Evolutionary conservation across 495 filamentous ascomycete species (phyloP).

Genomic region (Xylaria grammica): DNA sequence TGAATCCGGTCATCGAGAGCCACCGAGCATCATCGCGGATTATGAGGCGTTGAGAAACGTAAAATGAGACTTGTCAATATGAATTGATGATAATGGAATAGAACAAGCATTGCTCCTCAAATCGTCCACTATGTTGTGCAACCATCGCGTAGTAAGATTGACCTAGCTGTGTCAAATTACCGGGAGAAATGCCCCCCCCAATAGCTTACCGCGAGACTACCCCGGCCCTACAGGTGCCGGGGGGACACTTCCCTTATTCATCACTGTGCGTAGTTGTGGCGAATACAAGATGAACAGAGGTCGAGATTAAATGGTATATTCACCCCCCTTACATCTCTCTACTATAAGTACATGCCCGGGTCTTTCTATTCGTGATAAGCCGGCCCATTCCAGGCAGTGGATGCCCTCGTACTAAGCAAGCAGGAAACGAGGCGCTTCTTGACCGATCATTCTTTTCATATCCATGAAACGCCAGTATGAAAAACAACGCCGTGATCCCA

Average conservation of each 20-base stretch:
- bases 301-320: constrained; percentile 17
- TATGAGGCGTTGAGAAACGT: constrained; percentile 20
- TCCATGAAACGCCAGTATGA: constrained; percentile 32
- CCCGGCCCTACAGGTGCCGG: background rate
- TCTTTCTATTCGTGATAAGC: constrained; percentile 19
- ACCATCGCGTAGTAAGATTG: background rate
- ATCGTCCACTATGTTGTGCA: background rate
- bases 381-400: constrained; percentile 2
- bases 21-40: background rate
- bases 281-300: background rate
- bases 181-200: background rate
- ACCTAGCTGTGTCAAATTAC: background rate
- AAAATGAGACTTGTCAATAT: constrained; percentile 13
- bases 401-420: constrained; percentile 1
- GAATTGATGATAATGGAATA: constrained; percentile 23
- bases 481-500: constrained; percentile 15
- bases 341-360: constrained; percentile 22
- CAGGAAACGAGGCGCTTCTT: constrained; percentile 4
- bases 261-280: background rate
- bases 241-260: background rate
- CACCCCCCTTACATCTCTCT: background rate
- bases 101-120: background rate
- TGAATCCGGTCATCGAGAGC: background rate
- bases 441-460: constrained; percentile 31
- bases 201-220: background rate